Evolutionary conservation across 73 alveolate genomes (phyloP).

Genomic region (Diophrys sp.): DNA sequence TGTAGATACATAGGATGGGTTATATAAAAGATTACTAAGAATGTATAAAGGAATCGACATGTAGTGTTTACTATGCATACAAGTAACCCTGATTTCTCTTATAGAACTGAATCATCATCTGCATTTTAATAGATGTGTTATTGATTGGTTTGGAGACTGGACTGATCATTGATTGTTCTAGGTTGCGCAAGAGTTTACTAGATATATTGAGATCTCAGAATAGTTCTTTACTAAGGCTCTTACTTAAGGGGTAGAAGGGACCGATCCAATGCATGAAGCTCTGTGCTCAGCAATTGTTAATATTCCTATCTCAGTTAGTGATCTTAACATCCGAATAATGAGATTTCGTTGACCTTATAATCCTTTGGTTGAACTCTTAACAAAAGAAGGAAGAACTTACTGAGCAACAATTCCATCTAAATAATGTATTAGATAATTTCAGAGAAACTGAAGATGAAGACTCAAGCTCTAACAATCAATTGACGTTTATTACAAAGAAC

Average conservation of each 20-base stretch:
- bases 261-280: slow-evolving; percentile 73
- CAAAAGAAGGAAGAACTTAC: slow-evolving; percentile 90
- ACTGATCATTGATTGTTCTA: slow-evolving; percentile 88
- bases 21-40: slow-evolving; percentile 89
- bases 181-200: slow-evolving; percentile 94
- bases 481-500: slow-evolving; percentile 83
- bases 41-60: slow-evolving; percentile 96
- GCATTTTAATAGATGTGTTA: slow-evolving; percentile 98
- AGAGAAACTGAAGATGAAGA: slow-evolving; percentile 82
- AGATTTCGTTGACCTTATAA: slow-evolving; percentile 98
- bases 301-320: slow-evolving; percentile 82
- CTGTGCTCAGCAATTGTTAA: slow-evolving; percentile 83
- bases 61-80: slow-evolving; percentile 99
- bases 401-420: slow-evolving; percentile 91
- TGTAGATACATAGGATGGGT: slow-evolving; percentile 95
- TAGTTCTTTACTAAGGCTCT: slow-evolving; percentile 69
- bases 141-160: slow-evolving; percentile 99
- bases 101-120: slow-evolving; percentile 97
- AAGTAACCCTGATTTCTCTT: slow-evolving; percentile 97
- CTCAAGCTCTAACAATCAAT: slow-evolving; percentile 79
- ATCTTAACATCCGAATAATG: slow-evolving; percentile 77
- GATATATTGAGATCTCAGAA: slow-evolving; percentile 72
- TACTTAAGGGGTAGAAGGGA: slow-evolving; percentile 24
- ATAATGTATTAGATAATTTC: slow-evolving; percentile 95
- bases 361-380: slow-evolving; percentile 86